Conservation (phyloP, 1,139 yeast genomes). For the Sugiyamaella xylanicola region DNA sequence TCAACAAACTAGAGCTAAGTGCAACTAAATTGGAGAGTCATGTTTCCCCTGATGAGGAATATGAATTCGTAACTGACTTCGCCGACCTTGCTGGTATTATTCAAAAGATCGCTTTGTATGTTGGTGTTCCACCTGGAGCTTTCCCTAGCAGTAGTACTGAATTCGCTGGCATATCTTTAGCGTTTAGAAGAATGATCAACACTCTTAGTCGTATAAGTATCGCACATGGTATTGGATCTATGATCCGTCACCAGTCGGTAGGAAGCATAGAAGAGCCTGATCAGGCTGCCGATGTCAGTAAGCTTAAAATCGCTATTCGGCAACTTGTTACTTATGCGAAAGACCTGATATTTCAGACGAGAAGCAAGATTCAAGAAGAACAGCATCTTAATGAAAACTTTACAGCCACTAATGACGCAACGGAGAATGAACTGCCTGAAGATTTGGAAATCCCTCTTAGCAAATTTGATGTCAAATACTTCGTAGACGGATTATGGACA, state of each 20-base stretch:
- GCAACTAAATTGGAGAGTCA: conserved; percentile 13
- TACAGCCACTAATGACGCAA: not conserved
- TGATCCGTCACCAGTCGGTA: conserved; percentile 26
- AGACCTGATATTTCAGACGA: conserved; percentile 10
- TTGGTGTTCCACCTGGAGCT: conserved; percentile 39
- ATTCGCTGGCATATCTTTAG: conserved; percentile 30
- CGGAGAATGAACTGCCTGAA: conserved; percentile 16
- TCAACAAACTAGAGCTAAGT: conserved; percentile 11
- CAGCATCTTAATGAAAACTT: not conserved
- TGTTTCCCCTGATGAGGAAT: conserved; percentile 14
- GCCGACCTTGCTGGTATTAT: conserved; percentile 31
- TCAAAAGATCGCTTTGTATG: conserved; percentile 33
- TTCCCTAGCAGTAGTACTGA: conserved; percentile 32
- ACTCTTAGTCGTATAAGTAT: conserved; percentile 33
- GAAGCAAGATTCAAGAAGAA: conserved; percentile 8
- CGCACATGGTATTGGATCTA: conserved; percentile 28
- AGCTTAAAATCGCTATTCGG: conserved; percentile 12
- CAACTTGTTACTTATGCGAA: conserved; percentile 20
- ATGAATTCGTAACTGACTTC: conserved; percentile 19
- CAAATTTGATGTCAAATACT: conserved; percentile 32
- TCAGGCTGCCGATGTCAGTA: not conserved
- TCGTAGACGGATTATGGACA: conserved; percentile 33
- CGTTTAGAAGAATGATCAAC: conserved; percentile 34
- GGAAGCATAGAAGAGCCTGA: conserved; percentile 1
- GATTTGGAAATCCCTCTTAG: conserved; percentile 26